Evolutionary conservation across 1,284 basidiomycete species (phyloP).

Genomic region (Phellopilus nigrolimitatus): DNA sequence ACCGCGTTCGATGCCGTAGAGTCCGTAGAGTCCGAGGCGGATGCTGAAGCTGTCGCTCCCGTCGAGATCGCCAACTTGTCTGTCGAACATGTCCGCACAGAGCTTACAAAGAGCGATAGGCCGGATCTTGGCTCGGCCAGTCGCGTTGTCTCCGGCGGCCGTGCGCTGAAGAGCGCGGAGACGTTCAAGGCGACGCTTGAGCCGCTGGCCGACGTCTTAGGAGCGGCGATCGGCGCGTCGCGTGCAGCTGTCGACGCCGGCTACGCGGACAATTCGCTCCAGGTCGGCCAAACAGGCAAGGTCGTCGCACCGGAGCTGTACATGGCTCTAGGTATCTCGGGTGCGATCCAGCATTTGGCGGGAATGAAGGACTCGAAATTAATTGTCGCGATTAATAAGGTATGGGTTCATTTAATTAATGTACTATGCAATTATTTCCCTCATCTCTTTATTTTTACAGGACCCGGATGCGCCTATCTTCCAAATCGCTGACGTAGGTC

Average conservation of each 20-base stretch:
- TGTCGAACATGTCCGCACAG: slow-evolving; percentile 80
- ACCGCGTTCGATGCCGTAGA: slow-evolving; percentile 85
- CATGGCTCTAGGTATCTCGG: slow-evolving; percentile 95
- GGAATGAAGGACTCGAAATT: slow-evolving; percentile 99
- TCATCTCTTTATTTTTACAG: slow-evolving; percentile 46
- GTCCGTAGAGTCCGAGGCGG: no score
- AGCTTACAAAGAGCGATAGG: slow-evolving; percentile 86
- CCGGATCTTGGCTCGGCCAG: slow-evolving; percentile 89
- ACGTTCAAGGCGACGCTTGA: slow-evolving; percentile 87
- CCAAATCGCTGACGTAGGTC: slow-evolving; percentile 95
- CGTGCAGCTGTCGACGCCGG: slow-evolving; percentile 98
- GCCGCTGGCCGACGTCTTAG: slow-evolving; percentile 89
- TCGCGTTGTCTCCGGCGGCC: slow-evolving; percentile 91
- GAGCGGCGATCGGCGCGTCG: slow-evolving; percentile 95
- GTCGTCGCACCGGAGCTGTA: slow-evolving; percentile 94
- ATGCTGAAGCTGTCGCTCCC: no score
- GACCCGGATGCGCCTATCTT: slow-evolving; percentile 98
- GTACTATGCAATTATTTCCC: slow-evolving; percentile 29
- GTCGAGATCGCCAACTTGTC: slow-evolving; percentile 57
- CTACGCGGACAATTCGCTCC: slow-evolving; percentile 96
- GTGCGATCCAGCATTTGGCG: slow-evolving; percentile 97
- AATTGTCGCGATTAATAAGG: slow-evolving; percentile 99
- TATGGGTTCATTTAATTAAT: slow-evolving; percentile 26
- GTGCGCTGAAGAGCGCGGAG: slow-evolving; percentile 93
- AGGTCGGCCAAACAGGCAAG: slow-evolving; percentile 99